Conservation (phyloP, 371 early-diverging fungal species). For the Apophysomyces ossiformis region DNA sequence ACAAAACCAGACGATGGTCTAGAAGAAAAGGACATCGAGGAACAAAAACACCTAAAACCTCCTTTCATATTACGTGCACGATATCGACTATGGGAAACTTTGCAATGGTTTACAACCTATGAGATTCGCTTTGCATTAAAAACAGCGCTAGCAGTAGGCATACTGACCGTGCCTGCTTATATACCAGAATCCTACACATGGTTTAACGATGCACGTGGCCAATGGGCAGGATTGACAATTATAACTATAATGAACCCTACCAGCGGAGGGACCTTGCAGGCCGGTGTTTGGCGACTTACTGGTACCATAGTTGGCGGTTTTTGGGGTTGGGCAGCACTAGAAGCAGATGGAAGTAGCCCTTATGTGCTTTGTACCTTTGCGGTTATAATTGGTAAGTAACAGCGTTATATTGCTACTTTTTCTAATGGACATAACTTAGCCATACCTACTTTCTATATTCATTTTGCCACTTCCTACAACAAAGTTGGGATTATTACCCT, state of each 20-base stretch:
- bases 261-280: constrained; percentile 58
- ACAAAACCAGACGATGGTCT: not conserved
- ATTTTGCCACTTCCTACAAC: constrained; percentile 50
- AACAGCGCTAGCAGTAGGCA: constrained; percentile 54
- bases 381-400: constrained; percentile 52
- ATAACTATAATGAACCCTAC: constrained; percentile 43
- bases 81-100: constrained; percentile 47
- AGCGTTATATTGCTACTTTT: not conserved
- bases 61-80: constrained; percentile 41
- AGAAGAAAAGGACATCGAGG: not conserved
- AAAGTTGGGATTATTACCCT: constrained; percentile 50
- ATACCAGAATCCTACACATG: constrained; percentile 43
- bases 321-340: constrained; percentile 55
- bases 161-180: constrained; percentile 56
- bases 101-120: constrained; percentile 50
- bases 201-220: constrained; percentile 54
- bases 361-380: constrained; percentile 60
- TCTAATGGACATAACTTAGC: constrained; percentile 27
- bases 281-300: constrained; percentile 58
- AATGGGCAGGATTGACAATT: constrained; percentile 61
- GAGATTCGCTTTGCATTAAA: constrained; percentile 65
- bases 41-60: constrained; percentile 18
- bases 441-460: constrained; percentile 51
- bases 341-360: constrained; percentile 51
- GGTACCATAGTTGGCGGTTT: constrained; percentile 60